Conservation (phyloP, 176 grass and related monocot species). For the Musa acuminata region DNA sequence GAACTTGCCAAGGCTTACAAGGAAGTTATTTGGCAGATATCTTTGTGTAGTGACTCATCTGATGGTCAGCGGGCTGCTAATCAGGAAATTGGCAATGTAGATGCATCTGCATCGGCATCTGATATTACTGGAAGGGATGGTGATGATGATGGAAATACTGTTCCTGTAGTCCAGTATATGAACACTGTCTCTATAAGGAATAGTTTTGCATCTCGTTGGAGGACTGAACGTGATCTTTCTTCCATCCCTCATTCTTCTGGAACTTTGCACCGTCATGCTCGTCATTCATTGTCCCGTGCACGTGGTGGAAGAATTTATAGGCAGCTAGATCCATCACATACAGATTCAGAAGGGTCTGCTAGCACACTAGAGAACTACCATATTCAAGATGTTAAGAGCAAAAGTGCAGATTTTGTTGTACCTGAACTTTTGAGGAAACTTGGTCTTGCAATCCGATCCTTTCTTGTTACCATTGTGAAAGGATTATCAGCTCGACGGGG, state of each 20-base stretch:
- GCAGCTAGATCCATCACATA: constrained; percentile 34
- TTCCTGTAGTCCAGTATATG: constrained; percentile 30
- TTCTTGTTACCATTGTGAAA: constrained; percentile 60
- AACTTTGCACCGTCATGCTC: constrained; percentile 48
- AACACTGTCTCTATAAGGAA: constrained; percentile 33
- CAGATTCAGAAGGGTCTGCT: constrained; percentile 36
- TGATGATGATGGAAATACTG: constrained; percentile 46
- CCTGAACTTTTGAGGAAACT: constrained; percentile 54
- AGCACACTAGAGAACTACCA: constrained; percentile 34
- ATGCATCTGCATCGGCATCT: constrained; percentile 36
- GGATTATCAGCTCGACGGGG: constrained; percentile 44
- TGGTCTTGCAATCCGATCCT: constrained; percentile 35
- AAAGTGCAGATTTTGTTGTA: constrained; percentile 38
- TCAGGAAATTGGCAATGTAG: constrained; percentile 35
- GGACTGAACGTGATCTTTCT: constrained; percentile 54
- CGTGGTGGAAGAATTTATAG: constrained; percentile 45
- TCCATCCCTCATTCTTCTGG: constrained; percentile 51
- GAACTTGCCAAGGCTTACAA: constrained; percentile 54
- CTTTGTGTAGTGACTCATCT: constrained; percentile 41
- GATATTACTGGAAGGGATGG: constrained; percentile 51
- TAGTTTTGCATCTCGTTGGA: constrained; percentile 42
- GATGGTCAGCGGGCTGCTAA: constrained; percentile 26
- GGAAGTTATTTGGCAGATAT: constrained; percentile 60
- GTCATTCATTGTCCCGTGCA: constrained; percentile 46
- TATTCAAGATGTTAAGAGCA: constrained; percentile 28